Evolutionary conservation across 179 eudicot species (phyloP), one percentile per base, ranked within the genome.

Genomic region (Beta macrorhiza): DNA sequence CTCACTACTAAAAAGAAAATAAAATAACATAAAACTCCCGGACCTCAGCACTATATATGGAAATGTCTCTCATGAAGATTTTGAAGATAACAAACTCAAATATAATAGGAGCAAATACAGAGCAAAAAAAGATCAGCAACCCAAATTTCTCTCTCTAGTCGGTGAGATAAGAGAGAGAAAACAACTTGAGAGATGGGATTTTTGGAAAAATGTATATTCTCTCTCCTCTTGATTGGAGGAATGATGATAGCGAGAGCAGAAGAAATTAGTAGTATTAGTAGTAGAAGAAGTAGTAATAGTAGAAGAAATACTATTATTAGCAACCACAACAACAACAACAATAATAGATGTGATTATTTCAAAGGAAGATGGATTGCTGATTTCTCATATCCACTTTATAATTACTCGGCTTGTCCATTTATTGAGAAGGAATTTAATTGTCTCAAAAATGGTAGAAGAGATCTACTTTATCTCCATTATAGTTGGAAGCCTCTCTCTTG

Each of bases 301-400:
- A 72, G 57, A n/a, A 72, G 37, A n/a, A 51, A 58, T 11, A 70
- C 19, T 47, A 70, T 7, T 20, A 52, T 72, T 6, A 72, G 20
- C 11, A 72, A 25, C 76, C 52, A 49, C 13, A 29, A 29, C 32
- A 29, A 29, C 32, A 29, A 29, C 32, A 29, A 29, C 32, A n/a
- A 47, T 8, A 56, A 17, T 47, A 57, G 67, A 7, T 84, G 84
- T 78, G 82, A 84, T 78, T 84, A 84, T 59, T 84, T 65, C 72
- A 77, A 81, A 49, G 86, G 86, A 29, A 81, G 86, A 81, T 84
- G 86, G 86, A 72, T 84, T 49, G 84, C 78, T 0, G 86, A 84
- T 37, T 84, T 84, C 67, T 72, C 79, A 44, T 56, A 10, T 14
- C 86, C 84, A 17, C 72, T 78, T 0, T 84, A 84, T 20, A 61